phyloP scores from a whole-genome alignment of 1,139 yeast species.

The Yamadazyma sp. region DNA sequence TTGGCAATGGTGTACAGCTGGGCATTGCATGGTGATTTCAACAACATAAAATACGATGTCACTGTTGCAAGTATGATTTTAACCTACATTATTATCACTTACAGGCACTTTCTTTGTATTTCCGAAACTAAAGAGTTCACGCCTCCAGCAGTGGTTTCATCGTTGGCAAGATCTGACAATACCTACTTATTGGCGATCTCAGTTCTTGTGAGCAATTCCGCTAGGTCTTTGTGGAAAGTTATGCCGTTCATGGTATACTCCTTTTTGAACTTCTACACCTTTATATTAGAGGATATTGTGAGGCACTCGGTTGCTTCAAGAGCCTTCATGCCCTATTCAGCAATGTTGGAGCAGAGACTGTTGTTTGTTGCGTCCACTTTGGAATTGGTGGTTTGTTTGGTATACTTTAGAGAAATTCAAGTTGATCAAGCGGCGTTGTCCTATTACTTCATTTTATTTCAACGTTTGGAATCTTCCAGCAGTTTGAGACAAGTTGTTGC shows the following conservation, averaged over 20 bases:
- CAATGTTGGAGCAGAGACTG: conserved; percentile 34
- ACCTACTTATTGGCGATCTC: conserved; percentile 40
- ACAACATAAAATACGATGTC: neutral
- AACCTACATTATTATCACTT: conserved; percentile 22
- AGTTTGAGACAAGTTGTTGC: conserved; percentile 21
- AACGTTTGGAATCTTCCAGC: conserved; percentile 45
- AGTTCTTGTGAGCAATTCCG: conserved; percentile 29
- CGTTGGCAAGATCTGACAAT: conserved; percentile 45
- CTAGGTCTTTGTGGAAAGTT: conserved; percentile 30
- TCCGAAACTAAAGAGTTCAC: neutral
- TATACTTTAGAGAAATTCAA: conserved; percentile 29
- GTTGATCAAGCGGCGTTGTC: conserved; percentile 21
- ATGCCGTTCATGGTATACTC: conserved; percentile 49
- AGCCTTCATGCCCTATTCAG: conserved; percentile 34
- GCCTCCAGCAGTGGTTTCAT: conserved; percentile 4
- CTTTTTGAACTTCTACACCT: conserved; percentile 38
- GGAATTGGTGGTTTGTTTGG: conserved; percentile 32
- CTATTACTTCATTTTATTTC: conserved; percentile 38
- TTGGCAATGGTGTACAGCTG: neutral
- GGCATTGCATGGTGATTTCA: neutral
- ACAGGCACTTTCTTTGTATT: conserved; percentile 17
- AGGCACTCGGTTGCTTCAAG: conserved; percentile 30
- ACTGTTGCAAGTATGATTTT: conserved; percentile 11
- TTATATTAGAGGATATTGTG: conserved; percentile 34
- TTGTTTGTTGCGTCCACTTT: conserved; percentile 37